phyloP scores from a whole-genome alignment of 345 rosid species.

The Combretum micranthum region DNA sequence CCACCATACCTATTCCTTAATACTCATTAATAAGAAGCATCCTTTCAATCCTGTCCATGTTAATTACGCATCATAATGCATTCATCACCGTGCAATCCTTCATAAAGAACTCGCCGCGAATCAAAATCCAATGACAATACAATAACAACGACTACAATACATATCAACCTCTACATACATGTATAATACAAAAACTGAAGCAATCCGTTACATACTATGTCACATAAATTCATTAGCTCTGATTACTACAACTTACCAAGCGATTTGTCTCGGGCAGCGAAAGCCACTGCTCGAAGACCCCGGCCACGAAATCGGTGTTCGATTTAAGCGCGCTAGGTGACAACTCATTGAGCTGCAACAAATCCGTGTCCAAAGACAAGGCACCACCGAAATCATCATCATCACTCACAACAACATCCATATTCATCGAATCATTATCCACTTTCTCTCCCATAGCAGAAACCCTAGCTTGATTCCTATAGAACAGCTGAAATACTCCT shows the following conservation, averaged over 20 bases:
- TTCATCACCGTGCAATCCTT: too few species aligned
- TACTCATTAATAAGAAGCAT: too few species aligned
- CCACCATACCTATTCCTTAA: too few species aligned
- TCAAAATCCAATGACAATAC: too few species aligned
- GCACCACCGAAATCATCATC: slow-evolving; percentile 33
- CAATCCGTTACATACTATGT: too few species aligned
- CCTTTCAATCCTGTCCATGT: too few species aligned
- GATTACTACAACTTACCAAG: slow-evolving; percentile 44
- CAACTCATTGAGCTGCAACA: slow-evolving; percentile 78
- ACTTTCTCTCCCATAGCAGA: slow-evolving; percentile 8
- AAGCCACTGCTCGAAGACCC: slow-evolving; percentile 92
- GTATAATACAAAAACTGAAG: too few species aligned
- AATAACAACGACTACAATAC: too few species aligned
- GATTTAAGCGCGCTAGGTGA: slow-evolving; percentile 69
- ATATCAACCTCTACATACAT: too few species aligned
- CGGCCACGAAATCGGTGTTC: slow-evolving; percentile 61
- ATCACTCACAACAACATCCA: slow-evolving; percentile 24
- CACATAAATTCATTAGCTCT: neutral
- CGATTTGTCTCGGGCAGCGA: slow-evolving; percentile 77
- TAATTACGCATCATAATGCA: too few species aligned
- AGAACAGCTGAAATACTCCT: slow-evolving; percentile 3
- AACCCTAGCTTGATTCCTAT: neutral
- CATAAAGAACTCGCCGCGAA: too few species aligned
- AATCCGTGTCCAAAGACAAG: slow-evolving; percentile 66
- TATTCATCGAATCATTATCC: slow-evolving; percentile 23